These are phyloP conservation scores for Candida labiduridarum DNA, from an alignment of 1,139 yeast genomes.

Conservation along the genomic window DNA sequence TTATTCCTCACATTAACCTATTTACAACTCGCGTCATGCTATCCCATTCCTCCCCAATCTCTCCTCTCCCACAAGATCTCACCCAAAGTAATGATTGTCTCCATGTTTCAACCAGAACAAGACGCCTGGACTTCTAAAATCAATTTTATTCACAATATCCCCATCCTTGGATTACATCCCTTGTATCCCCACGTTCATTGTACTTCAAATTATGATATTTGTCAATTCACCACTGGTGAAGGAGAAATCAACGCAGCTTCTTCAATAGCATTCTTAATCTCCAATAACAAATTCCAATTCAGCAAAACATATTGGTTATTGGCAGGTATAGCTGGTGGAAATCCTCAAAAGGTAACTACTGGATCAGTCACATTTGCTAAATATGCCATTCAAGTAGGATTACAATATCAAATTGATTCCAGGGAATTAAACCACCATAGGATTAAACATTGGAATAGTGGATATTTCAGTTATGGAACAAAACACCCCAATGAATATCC, in stretches of 20 bases:
- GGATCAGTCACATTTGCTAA: slow-evolving; percentile 66
- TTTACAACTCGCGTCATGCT: neutral
- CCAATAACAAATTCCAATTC: slow-evolving; percentile 59
- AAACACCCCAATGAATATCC: slow-evolving; percentile 55
- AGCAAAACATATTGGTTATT: slow-evolving; percentile 61
- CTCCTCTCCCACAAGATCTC: neutral
- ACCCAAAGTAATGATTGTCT: slow-evolving; percentile 58
- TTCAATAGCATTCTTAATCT: slow-evolving; percentile 55
- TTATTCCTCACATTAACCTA: neutral
- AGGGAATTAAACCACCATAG: slow-evolving; percentile 44
- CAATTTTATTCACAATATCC: slow-evolving; percentile 51
- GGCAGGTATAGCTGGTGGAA: slow-evolving; percentile 71
- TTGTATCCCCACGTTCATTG: slow-evolving; percentile 60
- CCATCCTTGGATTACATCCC: slow-evolving; percentile 67
- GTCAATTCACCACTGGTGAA: slow-evolving; percentile 69
- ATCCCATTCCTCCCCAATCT: neutral
- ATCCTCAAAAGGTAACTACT: slow-evolving; percentile 47
- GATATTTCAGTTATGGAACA: slow-evolving; percentile 61
- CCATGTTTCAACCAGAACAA: slow-evolving; percentile 59
- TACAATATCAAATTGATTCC: slow-evolving; percentile 57
- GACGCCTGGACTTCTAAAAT: slow-evolving; percentile 54
- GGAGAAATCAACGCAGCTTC: slow-evolving; percentile 72
- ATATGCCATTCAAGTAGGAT: slow-evolving; percentile 63
- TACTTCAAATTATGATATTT: slow-evolving; percentile 52
- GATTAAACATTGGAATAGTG: slow-evolving; percentile 59